These are phyloP conservation scores for Gamsiella multidivaricata DNA, from an alignment of 192 early-diverging fungal species.

Conservation along the genomic window DNA sequence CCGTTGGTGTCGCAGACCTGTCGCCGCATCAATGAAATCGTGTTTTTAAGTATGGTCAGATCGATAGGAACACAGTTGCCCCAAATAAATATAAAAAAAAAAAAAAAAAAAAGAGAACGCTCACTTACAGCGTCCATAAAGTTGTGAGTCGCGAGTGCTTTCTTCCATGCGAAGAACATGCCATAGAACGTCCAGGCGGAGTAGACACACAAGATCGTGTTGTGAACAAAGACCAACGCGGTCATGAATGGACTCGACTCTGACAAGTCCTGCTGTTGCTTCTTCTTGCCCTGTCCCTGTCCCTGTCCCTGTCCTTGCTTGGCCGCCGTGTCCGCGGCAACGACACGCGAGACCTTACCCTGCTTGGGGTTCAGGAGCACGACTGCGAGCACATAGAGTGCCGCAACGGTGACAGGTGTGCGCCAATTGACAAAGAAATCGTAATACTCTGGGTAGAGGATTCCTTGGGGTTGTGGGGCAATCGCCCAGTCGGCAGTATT, in stretches of 20 bases:
- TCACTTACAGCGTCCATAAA: constrained; percentile 58
- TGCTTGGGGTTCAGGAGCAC: constrained; percentile 41
- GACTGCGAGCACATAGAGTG: constrained; percentile 51
- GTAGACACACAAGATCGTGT: constrained; percentile 71
- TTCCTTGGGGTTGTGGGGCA: constrained; percentile 33
- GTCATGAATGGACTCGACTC: constrained; percentile 62
- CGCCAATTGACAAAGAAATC: constrained; percentile 54
- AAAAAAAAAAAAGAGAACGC: neutral
- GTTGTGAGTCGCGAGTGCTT: constrained; percentile 55
- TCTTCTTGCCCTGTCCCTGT: neutral
- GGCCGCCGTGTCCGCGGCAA: constrained; percentile 39
- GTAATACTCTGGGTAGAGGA: constrained; percentile 53
- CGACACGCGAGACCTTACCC: constrained; percentile 52
- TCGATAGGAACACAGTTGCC: neutral
- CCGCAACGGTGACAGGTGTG: constrained; percentile 28
- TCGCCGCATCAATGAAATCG: neutral
- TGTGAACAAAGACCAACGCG: constrained; percentile 71
- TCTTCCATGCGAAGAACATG: constrained; percentile 61
- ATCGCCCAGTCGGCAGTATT: constrained; percentile 48
- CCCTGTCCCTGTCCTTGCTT: constrained; percentile 9
- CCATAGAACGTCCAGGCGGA: constrained; percentile 72
- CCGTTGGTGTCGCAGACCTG: constrained; percentile 64
- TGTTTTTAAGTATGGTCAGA: neutral
- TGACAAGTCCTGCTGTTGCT: constrained; percentile 36
- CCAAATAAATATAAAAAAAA: constrained; percentile 13